Percentiles rank a stretch among this genome's conserved stretches.
These are phyloP conservation scores for Syzygium grande DNA, from an alignment of 345 rosid genomes.

Conservation along the genomic window DNA sequence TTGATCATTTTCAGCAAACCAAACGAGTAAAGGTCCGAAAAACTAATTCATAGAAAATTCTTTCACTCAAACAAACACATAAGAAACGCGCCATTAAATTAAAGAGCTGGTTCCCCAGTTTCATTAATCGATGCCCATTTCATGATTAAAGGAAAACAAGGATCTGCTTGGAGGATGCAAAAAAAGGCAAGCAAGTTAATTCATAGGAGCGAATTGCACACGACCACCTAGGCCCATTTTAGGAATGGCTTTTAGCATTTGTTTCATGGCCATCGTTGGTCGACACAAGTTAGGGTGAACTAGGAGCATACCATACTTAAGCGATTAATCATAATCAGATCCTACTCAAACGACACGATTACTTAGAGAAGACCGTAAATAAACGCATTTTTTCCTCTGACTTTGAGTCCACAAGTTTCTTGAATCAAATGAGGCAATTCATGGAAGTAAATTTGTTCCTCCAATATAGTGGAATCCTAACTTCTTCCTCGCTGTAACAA, in stretches of 20 bases:
- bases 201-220: background rate
- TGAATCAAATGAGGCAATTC: background rate
- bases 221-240: background rate
- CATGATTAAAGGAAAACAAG: background rate
- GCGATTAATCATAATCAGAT: background rate
- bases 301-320: background rate
- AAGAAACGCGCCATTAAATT: background rate
- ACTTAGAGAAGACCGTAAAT: background rate
- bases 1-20: accelerated
- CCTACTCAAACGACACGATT: background rate
- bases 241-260: background rate
- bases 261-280: background rate
- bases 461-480: background rate
- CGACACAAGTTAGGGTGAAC: background rate
- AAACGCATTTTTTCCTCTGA: background rate
- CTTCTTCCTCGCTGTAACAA: background rate
- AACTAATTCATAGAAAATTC: background rate
- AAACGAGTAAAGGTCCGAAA: background rate
- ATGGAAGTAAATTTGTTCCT: background rate
- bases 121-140: background rate
- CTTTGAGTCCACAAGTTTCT: background rate
- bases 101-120: background rate
- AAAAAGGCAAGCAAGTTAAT: background rate
- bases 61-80: background rate
- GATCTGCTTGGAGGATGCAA: background rate